Percentiles rank a stretch among this genome's conserved stretches.
Conservation (phyloP, 1,284 basidiomycete genomes). For the Dichomitus squalens region DNA sequence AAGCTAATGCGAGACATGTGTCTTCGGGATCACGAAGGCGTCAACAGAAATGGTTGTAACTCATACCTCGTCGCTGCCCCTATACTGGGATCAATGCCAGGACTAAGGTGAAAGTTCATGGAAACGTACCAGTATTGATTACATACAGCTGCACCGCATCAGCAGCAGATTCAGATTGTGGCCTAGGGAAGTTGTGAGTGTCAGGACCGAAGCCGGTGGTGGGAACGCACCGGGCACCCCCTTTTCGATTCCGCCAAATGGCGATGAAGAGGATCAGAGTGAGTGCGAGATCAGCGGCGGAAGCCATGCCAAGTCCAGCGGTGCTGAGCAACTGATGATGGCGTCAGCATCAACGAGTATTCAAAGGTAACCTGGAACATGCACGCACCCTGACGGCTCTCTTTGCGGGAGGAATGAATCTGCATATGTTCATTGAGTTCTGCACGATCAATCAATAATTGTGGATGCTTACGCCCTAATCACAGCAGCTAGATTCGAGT, state of each 20-base stretch:
- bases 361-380: not conserved
- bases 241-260: not conserved
- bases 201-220: no score
- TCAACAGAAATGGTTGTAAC: not conserved
- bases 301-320: not conserved
- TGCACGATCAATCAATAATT: not conserved
- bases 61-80: not conserved
- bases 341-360: not conserved
- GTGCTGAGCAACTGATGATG: not conserved
- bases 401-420: not conserved
- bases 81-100: not conserved
- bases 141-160: not conserved
- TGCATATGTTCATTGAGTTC: not conserved
- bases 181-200: not conserved
- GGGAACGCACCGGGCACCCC: not conserved
- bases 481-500: not conserved
- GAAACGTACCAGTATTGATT: slow-evolving; percentile 1
- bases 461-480: not conserved
- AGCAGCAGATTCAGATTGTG: not conserved
- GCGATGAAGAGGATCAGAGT: not conserved
- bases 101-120: not conserved
- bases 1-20: not conserved
- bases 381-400: not conserved
- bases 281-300: not conserved
- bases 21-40: not conserved